Base-by-base conservation (phyloP, 2,329 filamentous ascomycete genomes). In the Neurospora sp. region DNA sequence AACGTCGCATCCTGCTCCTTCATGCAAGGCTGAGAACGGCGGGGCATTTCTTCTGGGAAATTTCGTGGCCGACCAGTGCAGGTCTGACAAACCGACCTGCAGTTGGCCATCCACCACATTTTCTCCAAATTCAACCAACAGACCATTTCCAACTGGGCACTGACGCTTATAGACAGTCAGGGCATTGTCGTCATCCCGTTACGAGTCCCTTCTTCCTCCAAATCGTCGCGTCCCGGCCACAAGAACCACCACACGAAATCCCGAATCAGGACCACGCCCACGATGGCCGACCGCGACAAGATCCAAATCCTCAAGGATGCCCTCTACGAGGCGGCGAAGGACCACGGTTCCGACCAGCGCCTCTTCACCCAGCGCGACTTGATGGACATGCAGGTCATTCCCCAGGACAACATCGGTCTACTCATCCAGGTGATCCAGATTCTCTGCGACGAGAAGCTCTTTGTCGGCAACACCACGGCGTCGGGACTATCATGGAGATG, bases 281-380 rank as follows among this genome's bases (percentile, higher is more conserved):
- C 17, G 5, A 70, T 67, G 66, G 72, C 68, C 33, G 71, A 74
- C 40, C 40, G 66, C 37, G 72, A 77, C 62, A 87, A 87, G 79
- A 76, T 86, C 69, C 76, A 79, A 46, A 80, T 86, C 69, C 83
- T 85, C 76, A 88, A 88, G 76, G 81, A 86, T 73, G 81, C 83
- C 15, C 83, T 89, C 52, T 89, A 88, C 79, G 83, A 87, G 67
- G 82, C 83, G 39, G 86, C 85, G 74, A 81, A 81, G 73, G 83
- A 86, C 72, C 81, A 82, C 19, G 82, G 83, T 71, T 80, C 82
- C 71, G 79, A 82, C 62, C 79, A 82, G 43, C 81, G 81, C 66
- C 78, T 87, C 67, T 89, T 89, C 78, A 84, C 83, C 12, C 88
- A 90, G 76, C 82, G 85, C 41, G 87, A 89, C 73, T 80, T 90